A percentile compares a stretch with the other conserved stretches of the same genome.
phyloP scores from a whole-genome alignment of 257 asterid species.

The Solanum chmielewskii region DNA sequence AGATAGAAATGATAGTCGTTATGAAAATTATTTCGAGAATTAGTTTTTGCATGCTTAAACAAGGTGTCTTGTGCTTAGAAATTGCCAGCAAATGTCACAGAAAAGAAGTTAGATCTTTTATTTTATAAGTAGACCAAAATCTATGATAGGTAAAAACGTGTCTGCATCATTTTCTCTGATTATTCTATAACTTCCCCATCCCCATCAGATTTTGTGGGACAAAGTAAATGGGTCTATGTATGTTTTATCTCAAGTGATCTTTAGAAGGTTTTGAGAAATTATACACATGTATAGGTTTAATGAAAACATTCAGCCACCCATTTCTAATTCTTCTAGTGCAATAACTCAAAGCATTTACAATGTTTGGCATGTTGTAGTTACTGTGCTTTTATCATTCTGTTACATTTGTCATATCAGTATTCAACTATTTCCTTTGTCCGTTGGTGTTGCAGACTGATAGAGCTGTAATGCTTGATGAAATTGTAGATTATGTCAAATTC shows the following conservation, averaged over 20 bases:
- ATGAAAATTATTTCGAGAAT: background rate
- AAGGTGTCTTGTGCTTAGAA: background rate
- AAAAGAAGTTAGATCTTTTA: background rate
- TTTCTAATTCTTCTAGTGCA: background rate
- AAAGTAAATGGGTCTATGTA: background rate
- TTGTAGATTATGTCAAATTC: constrained; percentile 95
- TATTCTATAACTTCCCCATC: background rate
- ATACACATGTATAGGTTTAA: background rate
- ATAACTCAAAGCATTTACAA: background rate
- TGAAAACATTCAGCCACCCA: background rate
- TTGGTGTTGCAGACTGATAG: constrained; percentile 67
- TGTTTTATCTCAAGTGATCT: background rate
- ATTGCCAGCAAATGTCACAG: background rate
- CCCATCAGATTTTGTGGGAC: background rate
- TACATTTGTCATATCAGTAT: background rate
- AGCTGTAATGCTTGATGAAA: constrained; percentile 97
- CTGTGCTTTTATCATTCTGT: background rate
- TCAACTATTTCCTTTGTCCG: background rate
- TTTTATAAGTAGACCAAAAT: background rate
- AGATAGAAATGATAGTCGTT: background rate
- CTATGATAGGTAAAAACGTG: background rate
- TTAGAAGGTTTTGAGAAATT: background rate
- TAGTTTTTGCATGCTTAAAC: background rate
- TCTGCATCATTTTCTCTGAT: background rate
- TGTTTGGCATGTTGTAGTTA: background rate